Conservation (phyloP, 2,329 filamentous ascomycete genomes). For the Cytospora piceae region DNA sequence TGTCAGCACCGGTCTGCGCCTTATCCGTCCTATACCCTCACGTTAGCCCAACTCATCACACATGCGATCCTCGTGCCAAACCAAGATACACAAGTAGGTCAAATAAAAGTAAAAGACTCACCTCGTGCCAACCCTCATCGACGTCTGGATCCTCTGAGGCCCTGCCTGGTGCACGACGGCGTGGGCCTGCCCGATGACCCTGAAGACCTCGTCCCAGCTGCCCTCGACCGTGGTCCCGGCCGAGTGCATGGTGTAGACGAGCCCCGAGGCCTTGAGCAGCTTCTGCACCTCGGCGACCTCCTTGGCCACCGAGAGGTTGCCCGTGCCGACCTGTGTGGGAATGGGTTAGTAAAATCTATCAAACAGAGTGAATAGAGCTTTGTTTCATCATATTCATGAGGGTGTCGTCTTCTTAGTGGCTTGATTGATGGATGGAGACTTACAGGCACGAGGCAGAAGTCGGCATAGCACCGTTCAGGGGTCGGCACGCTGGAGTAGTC, state of each 20-base stretch:
- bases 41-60: too few relatives aligned
- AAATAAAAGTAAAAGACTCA: too few relatives aligned
- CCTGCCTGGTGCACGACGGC: slow-evolving; percentile 75
- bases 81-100: too few relatives aligned
- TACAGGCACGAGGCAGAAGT: slow-evolving; percentile 90
- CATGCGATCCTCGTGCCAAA: too few relatives aligned
- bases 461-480: slow-evolving; percentile 77
- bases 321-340: slow-evolving; percentile 73
- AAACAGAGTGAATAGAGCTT: background rate
- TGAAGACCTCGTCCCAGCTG: slow-evolving; percentile 86
- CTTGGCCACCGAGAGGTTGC: slow-evolving; percentile 72
- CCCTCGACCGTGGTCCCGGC: slow-evolving; percentile 94
- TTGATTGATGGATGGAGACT: slow-evolving; percentile 34
- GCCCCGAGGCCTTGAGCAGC: slow-evolving; percentile 76
- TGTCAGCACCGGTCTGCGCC: slow-evolving; percentile 78
- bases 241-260: slow-evolving; percentile 88
- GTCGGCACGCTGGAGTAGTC: slow-evolving; percentile 61
- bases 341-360: background rate
- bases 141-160: slow-evolving; percentile 82
- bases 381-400: background rate
- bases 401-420: too few relatives aligned
- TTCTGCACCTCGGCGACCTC: slow-evolving; percentile 90
- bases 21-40: slow-evolving; percentile 74
- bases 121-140: slow-evolving; percentile 84
- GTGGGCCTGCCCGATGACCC: slow-evolving; percentile 84